Conservation (phyloP, 257 asterid genomes). For the Solanum peruvianum region DNA sequence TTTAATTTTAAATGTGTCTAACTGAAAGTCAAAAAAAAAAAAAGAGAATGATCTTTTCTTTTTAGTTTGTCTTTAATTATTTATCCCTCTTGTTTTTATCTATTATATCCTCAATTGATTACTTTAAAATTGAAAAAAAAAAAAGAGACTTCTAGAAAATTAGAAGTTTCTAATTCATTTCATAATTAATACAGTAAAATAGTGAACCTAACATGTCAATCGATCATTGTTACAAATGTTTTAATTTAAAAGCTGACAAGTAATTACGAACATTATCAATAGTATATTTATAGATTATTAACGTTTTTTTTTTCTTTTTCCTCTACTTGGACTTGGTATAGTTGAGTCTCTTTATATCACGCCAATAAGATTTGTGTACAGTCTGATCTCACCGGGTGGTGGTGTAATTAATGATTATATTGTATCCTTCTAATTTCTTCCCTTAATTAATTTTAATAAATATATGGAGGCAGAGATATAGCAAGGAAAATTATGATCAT, state of each 20-base stretch:
- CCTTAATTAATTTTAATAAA: neutral
- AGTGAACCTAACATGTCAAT: neutral
- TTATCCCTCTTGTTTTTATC: fast-evolving
- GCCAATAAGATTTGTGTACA: too few relatives aligned
- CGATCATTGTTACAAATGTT: too few relatives aligned
- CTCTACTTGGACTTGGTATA: neutral
- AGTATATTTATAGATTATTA: neutral
- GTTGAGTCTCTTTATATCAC: neutral
- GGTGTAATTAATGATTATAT: neutral
- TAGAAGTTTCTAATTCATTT: too few relatives aligned
- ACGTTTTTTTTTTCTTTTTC: neutral
- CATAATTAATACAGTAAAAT: neutral
- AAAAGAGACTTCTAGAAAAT: fast-evolving
- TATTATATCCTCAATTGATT: too few relatives aligned
- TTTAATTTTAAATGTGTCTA: too few relatives aligned
- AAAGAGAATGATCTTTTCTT: neutral
- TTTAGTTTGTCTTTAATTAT: too few relatives aligned
- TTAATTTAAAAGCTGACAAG: fast-evolving
- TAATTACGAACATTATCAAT: too few relatives aligned
- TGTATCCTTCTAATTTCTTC: neutral
- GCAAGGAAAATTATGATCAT: neutral
- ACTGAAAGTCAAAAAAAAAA: too few relatives aligned
- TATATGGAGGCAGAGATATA: neutral
- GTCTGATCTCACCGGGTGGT: too few relatives aligned
- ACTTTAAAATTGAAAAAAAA: too few relatives aligned